phyloP scores from a whole-genome alignment of 352 stramenopile species.

The Globisporangium spiculum region DNA sequence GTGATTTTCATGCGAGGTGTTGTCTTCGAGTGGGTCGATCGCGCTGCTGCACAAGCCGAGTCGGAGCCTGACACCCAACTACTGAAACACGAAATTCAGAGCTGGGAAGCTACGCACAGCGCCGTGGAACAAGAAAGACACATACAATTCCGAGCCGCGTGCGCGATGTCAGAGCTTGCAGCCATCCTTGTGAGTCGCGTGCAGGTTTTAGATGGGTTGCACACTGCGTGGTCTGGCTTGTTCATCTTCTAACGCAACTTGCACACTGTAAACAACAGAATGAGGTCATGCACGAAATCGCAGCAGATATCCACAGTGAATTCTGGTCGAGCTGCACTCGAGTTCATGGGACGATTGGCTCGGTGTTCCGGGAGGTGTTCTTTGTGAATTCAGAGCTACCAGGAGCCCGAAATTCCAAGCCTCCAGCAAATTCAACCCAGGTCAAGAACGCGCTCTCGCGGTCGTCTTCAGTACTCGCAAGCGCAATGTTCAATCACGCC shows the following conservation, averaged over 20 bases:
- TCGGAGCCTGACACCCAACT: slow-evolving; percentile 26
- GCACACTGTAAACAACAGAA: not conserved
- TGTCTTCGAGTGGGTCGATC: slow-evolving; percentile 41
- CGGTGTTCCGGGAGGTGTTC: slow-evolving; percentile 21
- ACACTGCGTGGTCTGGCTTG: no score
- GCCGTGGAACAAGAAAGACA: slow-evolving; percentile 24
- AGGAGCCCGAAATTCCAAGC: not conserved
- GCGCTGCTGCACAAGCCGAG: slow-evolving; percentile 19
- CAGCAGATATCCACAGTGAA: slow-evolving; percentile 35
- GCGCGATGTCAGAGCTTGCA: slow-evolving; percentile 16
- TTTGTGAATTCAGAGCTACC: slow-evolving; percentile 11
- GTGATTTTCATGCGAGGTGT: slow-evolving; percentile 43
- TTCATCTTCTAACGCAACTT: no score
- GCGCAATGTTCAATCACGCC: slow-evolving; percentile 2
- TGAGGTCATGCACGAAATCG: slow-evolving; percentile 33
- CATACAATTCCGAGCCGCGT: slow-evolving; percentile 1
- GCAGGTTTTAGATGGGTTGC: no score
- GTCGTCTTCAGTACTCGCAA: not conserved
- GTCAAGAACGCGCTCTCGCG: not conserved
- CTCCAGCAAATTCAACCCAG: not conserved
- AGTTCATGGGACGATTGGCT: slow-evolving; percentile 21
- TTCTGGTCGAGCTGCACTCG: slow-evolving; percentile 23
- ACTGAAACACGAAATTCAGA: slow-evolving; percentile 29
- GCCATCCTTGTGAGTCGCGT: slow-evolving; percentile 21
- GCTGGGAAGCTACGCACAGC: slow-evolving; percentile 21